These are phyloP conservation scores for Podochytrium sp. DNA, from an alignment of 192 early-diverging fungal species.

Conservation along the genomic window DNA sequence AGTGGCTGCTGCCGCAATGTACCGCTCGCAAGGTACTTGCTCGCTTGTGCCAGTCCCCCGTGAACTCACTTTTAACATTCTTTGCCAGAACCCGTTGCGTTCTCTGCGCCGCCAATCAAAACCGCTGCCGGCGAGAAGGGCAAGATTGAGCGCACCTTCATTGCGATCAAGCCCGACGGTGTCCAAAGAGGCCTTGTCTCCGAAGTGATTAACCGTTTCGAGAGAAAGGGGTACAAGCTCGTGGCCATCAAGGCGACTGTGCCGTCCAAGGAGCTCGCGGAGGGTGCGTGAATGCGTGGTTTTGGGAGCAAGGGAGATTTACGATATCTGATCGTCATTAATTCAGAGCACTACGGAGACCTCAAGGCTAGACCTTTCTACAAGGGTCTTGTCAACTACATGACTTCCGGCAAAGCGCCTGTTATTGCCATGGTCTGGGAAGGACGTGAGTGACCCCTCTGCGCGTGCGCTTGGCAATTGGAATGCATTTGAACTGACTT, in stretches of 20 bases:
- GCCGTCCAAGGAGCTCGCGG: conserved; percentile 46
- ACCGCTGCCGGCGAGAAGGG: conserved; percentile 60
- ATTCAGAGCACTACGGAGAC: conserved; percentile 82
- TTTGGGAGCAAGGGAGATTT: conserved; percentile 42
- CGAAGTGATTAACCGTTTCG: conserved; percentile 71
- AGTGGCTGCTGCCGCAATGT: not conserved
- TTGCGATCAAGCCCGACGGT: conserved; percentile 82
- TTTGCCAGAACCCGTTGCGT: conserved; percentile 7
- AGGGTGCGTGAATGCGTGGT: too few relatives aligned
- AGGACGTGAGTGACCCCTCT: conserved; percentile 80
- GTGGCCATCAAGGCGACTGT: conserved; percentile 78
- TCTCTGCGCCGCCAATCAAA: conserved; percentile 17
- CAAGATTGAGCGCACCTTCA: conserved; percentile 73
- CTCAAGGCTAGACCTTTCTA: conserved; percentile 84
- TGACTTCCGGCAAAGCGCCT: conserved; percentile 86
- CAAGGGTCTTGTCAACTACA: conserved; percentile 86
- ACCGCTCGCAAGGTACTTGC: not conserved
- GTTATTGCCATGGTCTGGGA: conserved; percentile 80
- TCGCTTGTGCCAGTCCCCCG: too few relatives aligned
- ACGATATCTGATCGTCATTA: conserved; percentile 35
- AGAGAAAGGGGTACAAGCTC: conserved; percentile 83
- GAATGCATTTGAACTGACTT: conserved; percentile 91
- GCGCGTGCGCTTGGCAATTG: conserved; percentile 81
- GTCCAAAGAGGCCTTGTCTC: conserved; percentile 85
- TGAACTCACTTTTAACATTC: too few relatives aligned